Conservation (phyloP, 208 protist species). For the Leishmania gerbilli region DNA sequence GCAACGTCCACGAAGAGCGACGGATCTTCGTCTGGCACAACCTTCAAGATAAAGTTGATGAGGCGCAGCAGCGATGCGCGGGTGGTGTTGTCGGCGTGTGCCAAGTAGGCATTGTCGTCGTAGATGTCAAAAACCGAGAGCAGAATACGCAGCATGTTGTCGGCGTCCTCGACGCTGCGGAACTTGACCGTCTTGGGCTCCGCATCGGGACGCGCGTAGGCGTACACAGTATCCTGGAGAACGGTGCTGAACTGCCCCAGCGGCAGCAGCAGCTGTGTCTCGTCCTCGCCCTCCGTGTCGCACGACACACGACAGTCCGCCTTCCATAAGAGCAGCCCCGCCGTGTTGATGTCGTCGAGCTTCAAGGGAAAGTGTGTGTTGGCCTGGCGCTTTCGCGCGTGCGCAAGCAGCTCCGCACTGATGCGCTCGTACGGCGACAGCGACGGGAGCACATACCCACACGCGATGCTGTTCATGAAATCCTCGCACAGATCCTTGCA, state of each 20-base stretch:
- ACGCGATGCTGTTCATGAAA: slow-evolving; percentile 67
- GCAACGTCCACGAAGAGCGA: slow-evolving; percentile 84
- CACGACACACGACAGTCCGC: slow-evolving; percentile 59
- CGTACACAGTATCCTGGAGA: slow-evolving; percentile 85
- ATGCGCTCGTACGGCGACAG: slow-evolving; percentile 68
- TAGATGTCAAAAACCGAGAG: slow-evolving; percentile 87
- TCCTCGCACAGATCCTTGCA: slow-evolving; percentile 60
- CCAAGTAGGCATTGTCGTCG: slow-evolving; percentile 86
- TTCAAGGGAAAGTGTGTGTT: slow-evolving; percentile 42
- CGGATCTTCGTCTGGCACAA: slow-evolving; percentile 88
- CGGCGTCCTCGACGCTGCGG: slow-evolving; percentile 76
- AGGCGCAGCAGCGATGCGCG: slow-evolving; percentile 68
- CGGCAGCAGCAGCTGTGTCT: slow-evolving; percentile 60
- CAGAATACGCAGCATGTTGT: slow-evolving; percentile 85
- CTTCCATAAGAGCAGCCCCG: slow-evolving; percentile 78
- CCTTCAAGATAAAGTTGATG: slow-evolving; percentile 84
- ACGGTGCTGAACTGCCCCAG: slow-evolving; percentile 75
- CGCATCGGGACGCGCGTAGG: slow-evolving; percentile 76
- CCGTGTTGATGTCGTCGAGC: slow-evolving; percentile 58
- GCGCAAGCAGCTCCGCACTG: slow-evolving; percentile 57
- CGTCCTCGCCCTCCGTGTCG: slow-evolving; percentile 65
- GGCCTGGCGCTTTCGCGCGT: slow-evolving; percentile 54
- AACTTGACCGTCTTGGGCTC: slow-evolving; percentile 75
- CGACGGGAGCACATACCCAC: slow-evolving; percentile 39
- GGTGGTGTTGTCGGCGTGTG: slow-evolving; percentile 89